phyloP scores from a whole-genome alignment of 306 rosid species.

The Pyrus bretschneideri region DNA sequence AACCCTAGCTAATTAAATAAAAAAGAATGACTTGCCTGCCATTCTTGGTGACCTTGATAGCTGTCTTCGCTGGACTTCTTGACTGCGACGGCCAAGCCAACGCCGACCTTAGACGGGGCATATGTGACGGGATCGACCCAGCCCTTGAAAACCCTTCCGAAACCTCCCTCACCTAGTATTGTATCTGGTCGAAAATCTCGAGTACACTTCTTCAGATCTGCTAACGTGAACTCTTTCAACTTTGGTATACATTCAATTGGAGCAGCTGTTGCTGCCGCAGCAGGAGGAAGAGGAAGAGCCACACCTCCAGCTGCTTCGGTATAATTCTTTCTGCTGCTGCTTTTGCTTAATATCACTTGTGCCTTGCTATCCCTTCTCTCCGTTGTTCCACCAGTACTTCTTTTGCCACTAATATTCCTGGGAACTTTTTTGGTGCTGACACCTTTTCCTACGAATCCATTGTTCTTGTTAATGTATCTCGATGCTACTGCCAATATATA shows the following conservation, averaged over 20 bases:
- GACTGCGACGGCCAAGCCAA: slow-evolving; percentile 76
- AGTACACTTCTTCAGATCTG: slow-evolving; percentile 70
- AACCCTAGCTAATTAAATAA: neutral
- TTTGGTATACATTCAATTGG: slow-evolving; percentile 11
- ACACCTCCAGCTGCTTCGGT: neutral
- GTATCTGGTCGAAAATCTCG: slow-evolving; percentile 70
- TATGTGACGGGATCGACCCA: slow-evolving; percentile 57
- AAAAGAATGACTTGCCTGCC: slow-evolving; percentile 45
- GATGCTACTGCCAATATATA: neutral
- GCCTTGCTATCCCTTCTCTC: neutral
- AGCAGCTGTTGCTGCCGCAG: neutral
- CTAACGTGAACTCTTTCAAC: slow-evolving; percentile 39
- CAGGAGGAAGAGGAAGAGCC: neutral
- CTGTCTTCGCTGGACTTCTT: slow-evolving; percentile 70
- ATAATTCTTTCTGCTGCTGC: neutral
- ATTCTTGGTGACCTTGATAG: slow-evolving; percentile 64
- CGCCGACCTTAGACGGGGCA: slow-evolving; percentile 58
- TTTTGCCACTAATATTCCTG: neutral
- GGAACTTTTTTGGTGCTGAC: neutral
- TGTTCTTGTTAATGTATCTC: neutral
- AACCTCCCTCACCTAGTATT: slow-evolving; percentile 78
- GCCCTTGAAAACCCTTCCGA: slow-evolving; percentile 86
- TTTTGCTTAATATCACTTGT: neutral
- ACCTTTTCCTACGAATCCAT: neutral
- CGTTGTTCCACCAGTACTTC: neutral